These are phyloP conservation scores for Solanum lycopersicoides DNA, from an alignment of 257 asterid genomes.

Conservation along the genomic window DNA sequence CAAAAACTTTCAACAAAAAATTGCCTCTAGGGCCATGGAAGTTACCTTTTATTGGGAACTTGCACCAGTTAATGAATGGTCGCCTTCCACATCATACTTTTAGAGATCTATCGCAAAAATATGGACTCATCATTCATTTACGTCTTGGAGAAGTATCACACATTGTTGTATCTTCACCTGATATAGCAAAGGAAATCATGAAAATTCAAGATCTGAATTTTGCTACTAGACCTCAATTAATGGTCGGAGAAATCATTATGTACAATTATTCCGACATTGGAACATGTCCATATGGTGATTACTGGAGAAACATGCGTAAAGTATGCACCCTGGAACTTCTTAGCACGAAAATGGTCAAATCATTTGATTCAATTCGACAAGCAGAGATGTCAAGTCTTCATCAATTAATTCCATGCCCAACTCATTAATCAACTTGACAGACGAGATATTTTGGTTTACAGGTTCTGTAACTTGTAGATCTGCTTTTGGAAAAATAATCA, in stretches of 20 bases:
- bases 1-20: neutral
- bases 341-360: neutral
- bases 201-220: neutral
- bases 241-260: neutral
- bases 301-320: neutral
- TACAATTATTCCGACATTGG: neutral
- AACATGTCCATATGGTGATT: neutral
- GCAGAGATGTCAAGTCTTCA: no score
- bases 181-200: neutral
- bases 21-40: neutral
- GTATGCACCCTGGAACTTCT: neutral
- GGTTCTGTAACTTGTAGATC: no score
- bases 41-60: neutral
- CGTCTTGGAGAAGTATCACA: neutral
- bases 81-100: neutral
- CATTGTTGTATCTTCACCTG: neutral
- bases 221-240: neutral
- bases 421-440: no score
- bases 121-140: neutral
- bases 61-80: constrained; percentile 1
- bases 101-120: neutral
- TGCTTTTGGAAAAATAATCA: no score
- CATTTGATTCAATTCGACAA: no score
- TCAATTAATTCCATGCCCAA: no score
- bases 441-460: no score